Percentiles rank a stretch among this genome's conserved stretches.
Conservation (phyloP, 108 stramenopile species). For the Stephanodiscus minutulus region DNA sequence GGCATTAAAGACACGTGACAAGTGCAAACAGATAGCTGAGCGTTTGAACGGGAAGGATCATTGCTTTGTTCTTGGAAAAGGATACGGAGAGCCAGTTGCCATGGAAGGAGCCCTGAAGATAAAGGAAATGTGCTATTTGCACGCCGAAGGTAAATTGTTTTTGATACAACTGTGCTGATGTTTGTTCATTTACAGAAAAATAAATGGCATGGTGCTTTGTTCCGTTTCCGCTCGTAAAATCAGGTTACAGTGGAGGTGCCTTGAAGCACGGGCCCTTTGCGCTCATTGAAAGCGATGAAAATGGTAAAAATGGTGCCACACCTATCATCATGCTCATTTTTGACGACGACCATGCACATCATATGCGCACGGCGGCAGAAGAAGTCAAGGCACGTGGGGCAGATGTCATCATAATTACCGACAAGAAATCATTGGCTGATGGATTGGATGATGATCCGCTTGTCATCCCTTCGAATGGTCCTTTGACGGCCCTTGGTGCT, state of each 20-base stretch:
- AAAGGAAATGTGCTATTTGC: conserved; percentile 98
- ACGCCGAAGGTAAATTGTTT: conserved; percentile 84
- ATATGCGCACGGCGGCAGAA: conserved; percentile 92
- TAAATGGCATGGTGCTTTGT: too few relatives aligned
- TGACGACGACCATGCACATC: conserved; percentile 94
- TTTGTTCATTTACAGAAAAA: neutral
- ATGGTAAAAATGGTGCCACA: conserved; percentile 92
- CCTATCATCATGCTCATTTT: conserved; percentile 98
- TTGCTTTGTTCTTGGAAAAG: conserved; percentile 95
- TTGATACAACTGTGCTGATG: neutral
- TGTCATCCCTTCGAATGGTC: conserved; percentile 94
- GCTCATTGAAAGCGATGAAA: conserved; percentile 86
- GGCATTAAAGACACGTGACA: conserved; percentile 89
- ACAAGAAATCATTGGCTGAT: conserved; percentile 78
- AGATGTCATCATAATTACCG: conserved; percentile 94
- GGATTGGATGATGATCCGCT: conserved; percentile 89
- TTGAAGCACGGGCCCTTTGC: conserved; percentile 99
- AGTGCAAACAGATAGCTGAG: conserved; percentile 85
- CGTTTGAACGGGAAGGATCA: conserved; percentile 87
- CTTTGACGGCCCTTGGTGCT: conserved; percentile 92
- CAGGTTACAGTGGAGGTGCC: conserved; percentile 94
- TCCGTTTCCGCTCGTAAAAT: neutral
- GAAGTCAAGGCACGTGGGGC: conserved; percentile 96
- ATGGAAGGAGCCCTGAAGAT: conserved; percentile 98
- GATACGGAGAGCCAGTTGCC: conserved; percentile 93